A percentile compares a stretch with the other conserved stretches of the same genome.
phyloP scores from a whole-genome alignment of 1,139 yeast genomes.

The Debaryomycetaceae sp. region DNA sequence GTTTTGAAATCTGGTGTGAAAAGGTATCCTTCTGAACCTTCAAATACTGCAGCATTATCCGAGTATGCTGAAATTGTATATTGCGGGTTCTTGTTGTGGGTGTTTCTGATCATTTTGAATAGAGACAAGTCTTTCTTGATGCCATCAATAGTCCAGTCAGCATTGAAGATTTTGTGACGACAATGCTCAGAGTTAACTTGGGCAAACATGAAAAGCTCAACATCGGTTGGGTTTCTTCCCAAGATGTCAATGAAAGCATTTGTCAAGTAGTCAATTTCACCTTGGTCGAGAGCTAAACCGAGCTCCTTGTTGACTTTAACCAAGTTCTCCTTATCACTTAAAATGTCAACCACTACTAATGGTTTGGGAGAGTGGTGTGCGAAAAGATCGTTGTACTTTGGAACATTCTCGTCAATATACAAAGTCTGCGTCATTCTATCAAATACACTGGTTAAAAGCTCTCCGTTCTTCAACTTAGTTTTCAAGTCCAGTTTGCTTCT shows the following conservation, averaged over 20 bases:
- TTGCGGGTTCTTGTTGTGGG: slow-evolving; percentile 78
- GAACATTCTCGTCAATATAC: slow-evolving; percentile 49
- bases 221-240: slow-evolving; percentile 95
- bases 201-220: slow-evolving; percentile 97
- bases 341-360: slow-evolving; percentile 68
- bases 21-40: slow-evolving; percentile 73
- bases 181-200: slow-evolving; percentile 99
- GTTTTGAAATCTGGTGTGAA: slow-evolving; percentile 75
- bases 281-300: slow-evolving; percentile 89
- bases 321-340: slow-evolving; percentile 60
- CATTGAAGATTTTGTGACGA: slow-evolving; percentile 98
- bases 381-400: slow-evolving; percentile 67
- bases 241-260: slow-evolving; percentile 71
- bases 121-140: slow-evolving; percentile 67
- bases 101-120: slow-evolving; percentile 94
- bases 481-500: slow-evolving; percentile 63
- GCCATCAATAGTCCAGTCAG: slow-evolving; percentile 96
- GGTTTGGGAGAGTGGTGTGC: slow-evolving; percentile 82
- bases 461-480: slow-evolving; percentile 44
- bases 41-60: slow-evolving; percentile 97
- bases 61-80: slow-evolving; percentile 91
- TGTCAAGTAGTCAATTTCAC: slow-evolving; percentile 86
- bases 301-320: slow-evolving; percentile 74
- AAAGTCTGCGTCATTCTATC: slow-evolving; percentile 94
- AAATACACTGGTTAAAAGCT: slow-evolving; percentile 65